Conservation (phyloP, 768 basidiomycete species). For the Lentinula raphanica region DNA sequence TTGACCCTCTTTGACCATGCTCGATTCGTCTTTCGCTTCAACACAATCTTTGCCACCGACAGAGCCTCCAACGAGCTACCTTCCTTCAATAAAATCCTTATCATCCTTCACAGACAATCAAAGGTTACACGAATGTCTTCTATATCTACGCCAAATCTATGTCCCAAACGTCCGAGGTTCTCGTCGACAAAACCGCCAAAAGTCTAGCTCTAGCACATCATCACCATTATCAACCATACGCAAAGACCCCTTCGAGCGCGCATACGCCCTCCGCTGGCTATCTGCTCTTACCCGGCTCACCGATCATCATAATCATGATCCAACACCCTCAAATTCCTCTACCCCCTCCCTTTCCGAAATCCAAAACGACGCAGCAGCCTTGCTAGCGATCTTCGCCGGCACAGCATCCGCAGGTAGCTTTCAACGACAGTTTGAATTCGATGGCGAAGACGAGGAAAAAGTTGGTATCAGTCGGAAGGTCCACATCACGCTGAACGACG, state of each 20-base stretch:
- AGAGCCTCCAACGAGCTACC: slow-evolving; percentile 42
- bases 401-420: slow-evolving; percentile 57
- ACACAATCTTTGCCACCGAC: neutral
- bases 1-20: neutral
- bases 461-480: slow-evolving; percentile 21
- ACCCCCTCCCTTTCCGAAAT: slow-evolving; percentile 32
- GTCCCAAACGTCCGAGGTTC: slow-evolving; percentile 60
- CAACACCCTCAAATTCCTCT: slow-evolving; percentile 13
- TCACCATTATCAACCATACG: slow-evolving; percentile 23
- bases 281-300: slow-evolving; percentile 45
- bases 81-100: slow-evolving; percentile 51
- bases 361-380: slow-evolving; percentile 49
- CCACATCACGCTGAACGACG: slow-evolving; percentile 53
- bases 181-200: slow-evolving; percentile 23
- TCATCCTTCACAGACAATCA: slow-evolving; percentile 18
- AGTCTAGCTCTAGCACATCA: neutral
- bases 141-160: slow-evolving; percentile 51
- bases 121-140: slow-evolving; percentile 37
- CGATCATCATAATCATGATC: too few species aligned
- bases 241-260: slow-evolving; percentile 62
- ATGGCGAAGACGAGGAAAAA: too few species aligned
- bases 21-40: neutral
- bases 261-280: slow-evolving; percentile 70
- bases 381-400: slow-evolving; percentile 63
- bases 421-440: slow-evolving; percentile 48